These are phyloP conservation scores for Myriosclerotinia curreyana DNA, from an alignment of 2,329 filamentous ascomycete genomes.

Conservation along the genomic window DNA sequence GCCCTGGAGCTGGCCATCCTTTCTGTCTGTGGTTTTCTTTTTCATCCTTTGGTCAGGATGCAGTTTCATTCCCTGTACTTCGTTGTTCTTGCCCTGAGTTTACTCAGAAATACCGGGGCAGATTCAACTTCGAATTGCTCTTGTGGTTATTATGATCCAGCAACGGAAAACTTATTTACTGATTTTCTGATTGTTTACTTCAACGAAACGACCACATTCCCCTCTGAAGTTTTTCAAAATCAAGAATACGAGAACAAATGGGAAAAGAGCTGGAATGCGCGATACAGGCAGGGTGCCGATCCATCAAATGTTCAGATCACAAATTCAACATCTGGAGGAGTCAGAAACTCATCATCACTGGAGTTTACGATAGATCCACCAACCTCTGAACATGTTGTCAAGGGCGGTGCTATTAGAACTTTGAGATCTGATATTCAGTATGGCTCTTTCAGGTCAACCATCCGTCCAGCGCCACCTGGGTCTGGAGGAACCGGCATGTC, in stretches of 20 bases:
- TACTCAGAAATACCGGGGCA: neutral
- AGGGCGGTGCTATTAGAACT: conserved; percentile 45
- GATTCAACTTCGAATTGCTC: conserved; percentile 40
- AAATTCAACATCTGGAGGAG: conserved; percentile 3
- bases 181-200: conserved; percentile 50
- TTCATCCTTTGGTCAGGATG: conserved; percentile 1
- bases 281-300: conserved; percentile 45
- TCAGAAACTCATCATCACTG: neutral
- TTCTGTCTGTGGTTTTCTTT: neutral
- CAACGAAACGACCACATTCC: conserved; percentile 44
- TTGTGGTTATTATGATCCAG: conserved; percentile 47
- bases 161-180: conserved; percentile 44
- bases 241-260: conserved; percentile 45
- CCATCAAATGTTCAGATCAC: conserved; percentile 37
- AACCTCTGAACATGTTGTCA: conserved; percentile 38
- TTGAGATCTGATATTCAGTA: conserved; percentile 47
- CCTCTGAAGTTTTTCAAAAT: conserved; percentile 41
- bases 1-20: neutral
- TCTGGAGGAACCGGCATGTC: conserved; percentile 45
- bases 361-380: conserved; percentile 22
- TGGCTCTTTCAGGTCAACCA: conserved; percentile 46
- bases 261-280: conserved; percentile 47
- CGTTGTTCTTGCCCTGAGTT: neutral
- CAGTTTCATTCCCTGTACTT: neutral
- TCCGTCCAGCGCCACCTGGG: conserved; percentile 42